phyloP scores from a whole-genome alignment of 495 filamentous ascomycete species.

The Melanomma pulvis-pyrius region DNA sequence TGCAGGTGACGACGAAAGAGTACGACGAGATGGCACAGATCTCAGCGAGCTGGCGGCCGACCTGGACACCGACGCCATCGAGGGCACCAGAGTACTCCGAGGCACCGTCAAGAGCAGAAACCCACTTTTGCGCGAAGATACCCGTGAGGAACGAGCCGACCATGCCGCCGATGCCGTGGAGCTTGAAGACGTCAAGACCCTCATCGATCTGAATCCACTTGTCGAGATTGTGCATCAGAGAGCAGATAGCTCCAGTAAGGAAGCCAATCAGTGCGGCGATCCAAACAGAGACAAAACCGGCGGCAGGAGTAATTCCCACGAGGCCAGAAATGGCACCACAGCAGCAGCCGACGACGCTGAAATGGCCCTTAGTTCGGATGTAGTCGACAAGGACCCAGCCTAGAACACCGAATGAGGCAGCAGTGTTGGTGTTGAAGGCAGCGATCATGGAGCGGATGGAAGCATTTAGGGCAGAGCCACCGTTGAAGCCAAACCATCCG shows the following conservation, averaged over 20 bases:
- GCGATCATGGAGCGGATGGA: slow-evolving; percentile 61
- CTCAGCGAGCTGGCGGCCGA: slow-evolving; percentile 63
- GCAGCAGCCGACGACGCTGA: slow-evolving; percentile 63
- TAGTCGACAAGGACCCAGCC: slow-evolving; percentile 65
- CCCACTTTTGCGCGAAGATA: slow-evolving; percentile 57
- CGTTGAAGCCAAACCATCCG: slow-evolving; percentile 66
- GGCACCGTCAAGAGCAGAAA: slow-evolving; percentile 52
- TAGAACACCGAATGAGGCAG: slow-evolving; percentile 58
- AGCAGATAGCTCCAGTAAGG: slow-evolving; percentile 58
- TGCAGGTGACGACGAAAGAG: slow-evolving; percentile 57
- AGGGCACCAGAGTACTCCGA: slow-evolving; percentile 56
- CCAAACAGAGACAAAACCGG: slow-evolving; percentile 62
- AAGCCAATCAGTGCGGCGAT: slow-evolving; percentile 62
- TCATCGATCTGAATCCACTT: slow-evolving; percentile 63
- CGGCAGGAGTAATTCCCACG: slow-evolving; percentile 66
- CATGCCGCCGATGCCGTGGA: slow-evolving; percentile 65
- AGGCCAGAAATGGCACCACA: slow-evolving; percentile 66
- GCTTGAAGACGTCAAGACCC: slow-evolving; percentile 65
- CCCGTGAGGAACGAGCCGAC: slow-evolving; percentile 64
- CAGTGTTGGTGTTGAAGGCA: slow-evolving; percentile 65
- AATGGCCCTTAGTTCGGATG: slow-evolving; percentile 56
- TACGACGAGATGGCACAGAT: slow-evolving; percentile 60
- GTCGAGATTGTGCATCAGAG: slow-evolving; percentile 56
- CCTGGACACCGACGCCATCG: slow-evolving; percentile 61
- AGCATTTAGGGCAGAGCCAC: slow-evolving; percentile 61